Evolutionary conservation across 23 red algal genomes (phyloP), one percentile per base, ranked within the genome.

Genomic region (Gracilaria caudata): DNA sequence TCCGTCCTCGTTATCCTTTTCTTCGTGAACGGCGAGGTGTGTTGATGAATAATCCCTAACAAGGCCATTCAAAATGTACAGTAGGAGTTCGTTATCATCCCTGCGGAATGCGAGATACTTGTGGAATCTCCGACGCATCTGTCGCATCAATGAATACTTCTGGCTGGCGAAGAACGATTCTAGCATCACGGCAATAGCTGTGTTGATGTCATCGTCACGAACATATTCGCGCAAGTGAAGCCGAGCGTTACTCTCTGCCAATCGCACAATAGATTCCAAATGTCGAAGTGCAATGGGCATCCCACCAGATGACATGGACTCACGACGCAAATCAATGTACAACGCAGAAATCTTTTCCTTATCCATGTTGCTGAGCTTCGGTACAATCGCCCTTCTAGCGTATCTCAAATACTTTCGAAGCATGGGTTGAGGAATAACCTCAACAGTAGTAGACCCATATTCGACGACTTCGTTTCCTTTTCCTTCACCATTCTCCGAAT

Each of bases 201-300:
- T 90, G 56, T 95, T 91, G 29, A 99, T 80, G 86, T 99, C 97
- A 71, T 95, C 93, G 21, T 95, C 97, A 19, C 83, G 77, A n/a
- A 99, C 97, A 46, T 94, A 89, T 54, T 92, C 86, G 23, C 92
- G 92, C 36, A 99, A 68, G 73, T 99, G 97, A 39, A 99, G 83
- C 29, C 93, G 76, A 16, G 97, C 97, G 64, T 96, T 93, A 19
- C 93, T 93, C 37, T 99, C 97, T 21, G 97, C 85, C 28, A 99
- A 63, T 9, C 97, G 92, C 16, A 99, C 87, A 78, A 95, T 85
- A 21, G 97, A 99, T 80, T 99, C 97, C 30, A 99, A 86, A 85
- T 99, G 97, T 16, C 97, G 93, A 74, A 99, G 78, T 29, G 97
- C 92, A 41, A 99, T 99, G 0, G 97, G 97, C 87, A 99, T 85